Evolutionary conservation across 2,329 filamentous ascomycete genomes (phyloP), one percentile per base, ranked within the genome.

Genomic region (Stachybotrys echinatus): DNA sequence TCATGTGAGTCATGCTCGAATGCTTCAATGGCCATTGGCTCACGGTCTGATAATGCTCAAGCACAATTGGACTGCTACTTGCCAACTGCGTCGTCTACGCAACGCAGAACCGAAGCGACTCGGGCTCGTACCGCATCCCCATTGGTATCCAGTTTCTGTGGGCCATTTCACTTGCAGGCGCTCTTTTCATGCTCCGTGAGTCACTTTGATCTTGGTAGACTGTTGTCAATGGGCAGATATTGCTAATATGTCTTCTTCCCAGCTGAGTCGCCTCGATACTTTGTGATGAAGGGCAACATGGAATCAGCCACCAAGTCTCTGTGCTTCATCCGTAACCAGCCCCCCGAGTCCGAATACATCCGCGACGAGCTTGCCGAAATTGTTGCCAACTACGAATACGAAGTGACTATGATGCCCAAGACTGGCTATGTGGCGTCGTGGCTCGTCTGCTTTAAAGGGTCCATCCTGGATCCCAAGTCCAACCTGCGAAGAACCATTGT

Each of bases 301-400:
- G 79, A 85, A 45, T 66, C 77, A 50, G 87, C 87, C 17, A 75
- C 79, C 44, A 61, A 70, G 10, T 74, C 77, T 38, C 75, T 90
- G 17, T 70, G 77, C 49, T 74, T 67, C 42, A 75, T 89, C 37
- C 84, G 87, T 64, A 85, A 83, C 39, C 83, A 89, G 65, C 76
- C 83, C 17, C 58, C 68, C 18, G 79, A 85, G 48, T 88, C 84
- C 2, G 77, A 82, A 39, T 87, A 77, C 63, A 79, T 91, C 64
- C 78, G 81, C 66, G 72, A 81, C 49, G 87, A 91, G 66, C 74
- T 90, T 12, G 80, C 83, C 34, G 87, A 91, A 66, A 86, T 91
- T 53, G 74, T 88, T 21, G 86, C 85, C 67, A 89, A 89, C 70
- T 76, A 87, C 64, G 83, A 83, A 60, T 87, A 87, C 61, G 87